Percentiles rank a stretch among this genome's conserved stretches.
Evolutionary conservation across 106 monocot genomes (phyloP).

Genomic region (Gastrodia elata): DNA sequence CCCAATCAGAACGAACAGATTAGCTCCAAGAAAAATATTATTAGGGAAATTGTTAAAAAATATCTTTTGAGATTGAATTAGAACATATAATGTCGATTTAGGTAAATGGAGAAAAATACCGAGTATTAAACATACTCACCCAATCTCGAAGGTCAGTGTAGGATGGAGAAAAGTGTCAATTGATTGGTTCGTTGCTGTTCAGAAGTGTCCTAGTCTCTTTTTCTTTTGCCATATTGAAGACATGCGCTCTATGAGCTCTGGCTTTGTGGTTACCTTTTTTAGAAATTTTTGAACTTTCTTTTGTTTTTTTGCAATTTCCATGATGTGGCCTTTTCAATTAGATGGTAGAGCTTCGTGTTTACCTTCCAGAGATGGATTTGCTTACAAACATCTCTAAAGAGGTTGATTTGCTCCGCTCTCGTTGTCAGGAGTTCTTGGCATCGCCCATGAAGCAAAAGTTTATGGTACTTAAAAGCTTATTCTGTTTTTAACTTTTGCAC

Average conservation of each 20-base stretch:
- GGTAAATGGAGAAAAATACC: neutral
- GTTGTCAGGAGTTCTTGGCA: slow-evolving; percentile 38
- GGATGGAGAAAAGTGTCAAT: too few species aligned
- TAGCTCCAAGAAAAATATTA: too few species aligned
- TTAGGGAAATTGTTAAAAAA: too few species aligned
- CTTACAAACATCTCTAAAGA: slow-evolving; percentile 35
- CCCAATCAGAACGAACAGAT: too few species aligned
- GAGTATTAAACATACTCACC: too few species aligned
- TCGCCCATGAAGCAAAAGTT: slow-evolving; percentile 46
- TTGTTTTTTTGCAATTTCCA: neutral
- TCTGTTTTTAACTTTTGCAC: neutral
- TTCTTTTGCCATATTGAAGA: too few species aligned
- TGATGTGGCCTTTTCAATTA: slow-evolving; percentile 10
- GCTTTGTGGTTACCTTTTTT: neutral
- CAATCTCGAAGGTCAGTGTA: too few species aligned
- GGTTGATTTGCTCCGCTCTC: slow-evolving; percentile 35
- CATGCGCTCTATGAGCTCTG: too few species aligned
- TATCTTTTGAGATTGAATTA: too few species aligned
- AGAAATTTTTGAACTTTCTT: neutral
- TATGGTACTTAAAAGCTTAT: slow-evolving; percentile 1
- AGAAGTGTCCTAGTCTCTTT: too few species aligned
- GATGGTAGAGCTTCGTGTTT: slow-evolving; percentile 54
- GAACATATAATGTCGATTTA: too few species aligned
- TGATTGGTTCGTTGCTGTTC: too few species aligned
- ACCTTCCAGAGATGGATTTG: slow-evolving; percentile 51